A percentile compares a stretch with the other conserved stretches of the same genome.
Conservation (phyloP, 495 filamentous ascomycete species). For the Penicillium pulvis region DNA sequence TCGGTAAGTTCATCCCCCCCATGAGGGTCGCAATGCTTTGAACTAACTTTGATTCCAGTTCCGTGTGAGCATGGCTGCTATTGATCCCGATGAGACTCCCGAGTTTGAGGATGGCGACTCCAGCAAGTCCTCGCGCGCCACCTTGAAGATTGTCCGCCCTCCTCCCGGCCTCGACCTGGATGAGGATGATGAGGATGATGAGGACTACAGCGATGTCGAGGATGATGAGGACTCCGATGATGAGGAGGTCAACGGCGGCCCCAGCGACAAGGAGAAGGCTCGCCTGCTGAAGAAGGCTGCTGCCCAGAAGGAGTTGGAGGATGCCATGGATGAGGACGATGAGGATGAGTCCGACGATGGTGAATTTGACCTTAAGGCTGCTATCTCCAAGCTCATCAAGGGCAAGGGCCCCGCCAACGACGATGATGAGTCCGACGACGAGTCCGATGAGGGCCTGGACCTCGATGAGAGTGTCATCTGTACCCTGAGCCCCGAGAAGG, state of each 20-base stretch:
- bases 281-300: constrained; percentile 78
- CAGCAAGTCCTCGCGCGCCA: constrained; percentile 68
- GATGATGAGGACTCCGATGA: constrained; percentile 67
- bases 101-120: constrained; percentile 65
- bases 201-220: constrained; percentile 60
- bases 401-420: constrained; percentile 78
- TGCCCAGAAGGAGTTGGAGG: constrained; percentile 64
- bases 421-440: constrained; percentile 64
- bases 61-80: constrained; percentile 96
- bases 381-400: constrained; percentile 67
- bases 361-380: constrained; percentile 61
- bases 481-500: constrained; percentile 85
- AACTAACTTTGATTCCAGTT: constrained; percentile 56
- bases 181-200: constrained; percentile 58
- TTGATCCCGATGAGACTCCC: constrained; percentile 81
- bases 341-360: constrained; percentile 54
- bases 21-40: constrained; percentile 17
- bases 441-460: constrained; percentile 65
- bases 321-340: constrained; percentile 61
- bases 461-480: constrained; percentile 90
- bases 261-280: constrained; percentile 84
- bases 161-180: constrained; percentile 54
- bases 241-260: constrained; percentile 78
- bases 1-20: constrained; percentile 62
- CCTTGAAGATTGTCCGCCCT: constrained; percentile 83